A percentile compares a stretch with the other conserved stretches of the same genome.
Conservation (phyloP, 495 filamentous ascomycete genomes). For the Penicillium flavigenum region DNA sequence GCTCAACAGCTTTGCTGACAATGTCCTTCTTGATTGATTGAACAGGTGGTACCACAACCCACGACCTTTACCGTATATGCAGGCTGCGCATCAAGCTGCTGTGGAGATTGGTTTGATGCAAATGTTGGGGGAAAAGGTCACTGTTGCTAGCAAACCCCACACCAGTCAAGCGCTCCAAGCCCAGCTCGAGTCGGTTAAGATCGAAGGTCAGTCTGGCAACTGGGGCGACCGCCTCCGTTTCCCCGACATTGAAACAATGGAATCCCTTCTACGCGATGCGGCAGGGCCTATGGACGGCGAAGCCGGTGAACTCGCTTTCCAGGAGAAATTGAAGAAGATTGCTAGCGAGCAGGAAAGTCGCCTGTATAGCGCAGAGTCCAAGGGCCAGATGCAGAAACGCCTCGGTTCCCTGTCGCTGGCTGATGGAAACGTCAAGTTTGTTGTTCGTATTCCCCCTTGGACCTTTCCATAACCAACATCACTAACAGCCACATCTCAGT, state of each 20-base stretch:
- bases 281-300: not conserved
- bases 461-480: not conserved
- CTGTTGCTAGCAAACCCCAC: conserved; percentile 17
- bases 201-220: conserved; percentile 20
- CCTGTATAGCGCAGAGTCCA: conserved; percentile 12
- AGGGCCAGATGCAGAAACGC: conserved; percentile 20
- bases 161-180: conserved; percentile 28
- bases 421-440: conserved; percentile 66
- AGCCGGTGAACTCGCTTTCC: not conserved
- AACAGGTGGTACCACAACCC: conserved; percentile 21
- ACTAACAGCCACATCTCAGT: conserved; percentile 45
- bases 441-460: conserved; percentile 51
- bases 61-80: conserved; percentile 2
- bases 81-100: conserved; percentile 42
- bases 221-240: conserved; percentile 37
- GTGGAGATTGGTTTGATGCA: conserved; percentile 49
- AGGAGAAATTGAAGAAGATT: not conserved
- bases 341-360: not conserved
- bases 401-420: conserved; percentile 47
- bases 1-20: conserved; percentile 8
- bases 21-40: conserved; percentile 3
- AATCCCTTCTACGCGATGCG: conserved; percentile 21
- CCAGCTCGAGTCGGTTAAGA: conserved; percentile 14
- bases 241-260: conserved; percentile 29
- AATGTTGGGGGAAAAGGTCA: conserved; percentile 29